Evolutionary conservation across 2,329 filamentous ascomycete species (phyloP), one percentile per base, ranked within the genome.

Genomic region (Hypomyces perniciosus): DNA sequence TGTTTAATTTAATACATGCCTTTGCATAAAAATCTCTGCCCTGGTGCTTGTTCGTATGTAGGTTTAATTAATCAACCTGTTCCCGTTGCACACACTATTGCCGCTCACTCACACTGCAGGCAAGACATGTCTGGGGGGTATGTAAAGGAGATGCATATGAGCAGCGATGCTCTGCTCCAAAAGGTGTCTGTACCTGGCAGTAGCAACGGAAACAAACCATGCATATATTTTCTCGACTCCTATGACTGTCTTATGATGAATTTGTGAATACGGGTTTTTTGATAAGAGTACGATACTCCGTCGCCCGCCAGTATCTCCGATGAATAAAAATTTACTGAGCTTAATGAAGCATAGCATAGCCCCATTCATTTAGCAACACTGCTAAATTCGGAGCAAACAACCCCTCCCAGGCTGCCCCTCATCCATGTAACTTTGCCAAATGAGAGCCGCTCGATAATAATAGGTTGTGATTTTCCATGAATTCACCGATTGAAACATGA

Each of bases 401-500:
- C 44, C 43, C 37, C n/a, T 20, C 20, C 20, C 20, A 20, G 20
- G 20, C n/a, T n/a, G n/a, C 20, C 20, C 3, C 20, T 41, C 48
- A 38, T 47, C 39, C 38, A 38, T 51, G 40, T 40, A 43, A 44
- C 50, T 31, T 47, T 10, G 38, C 40, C 45, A 52, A 52, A 52
- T 52, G 44, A 48, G 50, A 52, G 41, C 6, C 35, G 30, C 40
- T 52, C 4, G 45, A 52, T 52, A 52, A 52, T 49, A 49, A 49
- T 49, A 35, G 30, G 31, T 29, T 20, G 20, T 20, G 20, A 20
- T 35, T 38, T 20, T 6, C 35, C 35, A 20, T 20, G 20, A 38
- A 20, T 20, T 38, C 35, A 20, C 35, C 20, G 35, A 12, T 38
- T n/a, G 12, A 38, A 20, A 38, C 12, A 38, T 20, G 35, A n/a